phyloP scores from a whole-genome alignment of 352 stramenopile genomes.

The Porosira glacialis region DNA sequence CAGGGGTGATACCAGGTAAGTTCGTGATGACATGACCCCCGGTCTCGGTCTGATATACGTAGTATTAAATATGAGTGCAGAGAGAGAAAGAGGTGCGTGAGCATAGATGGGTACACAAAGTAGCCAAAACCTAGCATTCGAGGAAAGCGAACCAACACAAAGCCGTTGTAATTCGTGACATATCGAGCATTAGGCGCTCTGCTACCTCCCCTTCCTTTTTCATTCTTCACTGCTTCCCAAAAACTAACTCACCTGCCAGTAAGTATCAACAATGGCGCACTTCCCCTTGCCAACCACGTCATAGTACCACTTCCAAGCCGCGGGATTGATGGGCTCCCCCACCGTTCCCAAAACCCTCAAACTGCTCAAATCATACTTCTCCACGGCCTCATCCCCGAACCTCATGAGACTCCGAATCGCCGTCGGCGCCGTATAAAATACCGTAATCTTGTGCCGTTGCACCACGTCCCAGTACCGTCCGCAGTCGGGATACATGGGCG shows the following conservation, averaged over 20 bases:
- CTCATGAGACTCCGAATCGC: constrained; percentile 98
- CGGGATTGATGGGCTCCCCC: constrained; percentile 98
- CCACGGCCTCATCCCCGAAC: constrained; percentile 87
- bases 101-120: no score
- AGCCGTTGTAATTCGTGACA: no score
- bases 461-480: constrained; percentile 95
- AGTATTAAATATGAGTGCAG: no score
- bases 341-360: constrained; percentile 95
- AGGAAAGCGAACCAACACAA: no score
- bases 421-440: constrained; percentile 86
- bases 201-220: no score
- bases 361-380: constrained; percentile 89
- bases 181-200: no score
- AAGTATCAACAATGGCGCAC: constrained; percentile 93
- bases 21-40: no score
- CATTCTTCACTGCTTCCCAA: no score
- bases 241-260: constrained; percentile 86
- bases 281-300: constrained; percentile 83
- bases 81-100: no score
- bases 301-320: constrained; percentile 96
- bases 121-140: no score
- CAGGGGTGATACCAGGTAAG: no score
- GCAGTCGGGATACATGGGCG: constrained; percentile 89
- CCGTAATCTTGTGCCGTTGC: constrained; percentile 94
- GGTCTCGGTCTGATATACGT: no score